Conservation (phyloP, 2,329 filamentous ascomycete genomes). For the Cladophialophora carrionii region DNA sequence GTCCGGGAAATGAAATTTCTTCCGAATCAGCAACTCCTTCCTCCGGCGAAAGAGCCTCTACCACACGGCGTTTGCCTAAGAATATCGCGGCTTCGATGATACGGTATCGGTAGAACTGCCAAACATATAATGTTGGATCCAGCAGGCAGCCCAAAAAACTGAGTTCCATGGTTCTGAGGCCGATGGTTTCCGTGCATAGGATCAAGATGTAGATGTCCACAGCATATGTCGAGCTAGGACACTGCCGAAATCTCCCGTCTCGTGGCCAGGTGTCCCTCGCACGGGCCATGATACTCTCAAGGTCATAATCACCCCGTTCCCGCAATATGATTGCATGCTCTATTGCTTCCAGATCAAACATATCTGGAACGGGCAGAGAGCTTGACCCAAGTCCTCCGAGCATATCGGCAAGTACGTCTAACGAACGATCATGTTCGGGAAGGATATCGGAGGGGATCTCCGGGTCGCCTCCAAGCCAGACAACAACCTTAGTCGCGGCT, state of each 20-base stretch:
- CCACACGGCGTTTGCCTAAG: neutral
- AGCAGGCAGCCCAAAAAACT: neutral
- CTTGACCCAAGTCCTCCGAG: neutral
- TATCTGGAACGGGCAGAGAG: neutral
- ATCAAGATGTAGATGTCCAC: neutral
- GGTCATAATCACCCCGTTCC: neutral
- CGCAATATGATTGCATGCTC: neutral
- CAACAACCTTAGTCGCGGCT: neutral
- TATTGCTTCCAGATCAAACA: neutral
- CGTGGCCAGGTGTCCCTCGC: neutral
- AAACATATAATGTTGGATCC: neutral
- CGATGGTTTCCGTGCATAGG: neutral
- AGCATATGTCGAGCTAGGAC: neutral
- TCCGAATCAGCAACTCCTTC: neutral
- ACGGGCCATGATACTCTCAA: neutral
- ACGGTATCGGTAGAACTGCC: neutral
- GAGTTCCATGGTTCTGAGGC: neutral
- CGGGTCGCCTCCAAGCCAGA: constrained; percentile 3
- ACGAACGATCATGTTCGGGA: neutral
- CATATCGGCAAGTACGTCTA: neutral
- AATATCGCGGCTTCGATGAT: neutral
- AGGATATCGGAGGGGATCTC: neutral
- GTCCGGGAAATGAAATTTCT: neutral
- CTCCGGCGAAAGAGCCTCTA: neutral
- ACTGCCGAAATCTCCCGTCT: neutral